These are phyloP conservation scores for Alloteropsis semialata DNA, from an alignment of 176 grass and related monocot genomes.

Conservation along the genomic window DNA sequence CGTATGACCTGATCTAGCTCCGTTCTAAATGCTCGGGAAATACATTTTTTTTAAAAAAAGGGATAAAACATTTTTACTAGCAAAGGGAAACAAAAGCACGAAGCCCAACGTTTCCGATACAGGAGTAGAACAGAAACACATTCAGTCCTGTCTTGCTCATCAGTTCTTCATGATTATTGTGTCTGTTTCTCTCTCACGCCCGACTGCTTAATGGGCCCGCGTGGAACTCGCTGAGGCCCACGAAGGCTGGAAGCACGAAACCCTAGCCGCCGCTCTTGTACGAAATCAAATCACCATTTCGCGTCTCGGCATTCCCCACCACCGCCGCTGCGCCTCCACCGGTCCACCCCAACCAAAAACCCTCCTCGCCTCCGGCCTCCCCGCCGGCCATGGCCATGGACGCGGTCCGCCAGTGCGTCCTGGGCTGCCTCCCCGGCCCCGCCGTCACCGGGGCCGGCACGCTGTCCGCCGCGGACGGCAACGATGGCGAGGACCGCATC, in stretches of 20 bases:
- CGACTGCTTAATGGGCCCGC: not conserved
- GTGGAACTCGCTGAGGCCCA: not conserved
- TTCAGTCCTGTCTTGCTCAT: too few species aligned
- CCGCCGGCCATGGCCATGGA: not conserved
- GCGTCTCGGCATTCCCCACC: not conserved
- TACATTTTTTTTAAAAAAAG: too few species aligned
- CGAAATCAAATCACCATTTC: not conserved
- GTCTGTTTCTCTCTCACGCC: too few species aligned
- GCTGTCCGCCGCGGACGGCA: not conserved
- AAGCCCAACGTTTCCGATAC: too few species aligned
- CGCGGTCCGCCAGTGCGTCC: not conserved
- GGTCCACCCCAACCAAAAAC: not conserved
- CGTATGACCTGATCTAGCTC: too few species aligned
- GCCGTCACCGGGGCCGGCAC: not conserved
- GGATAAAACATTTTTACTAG: too few species aligned
- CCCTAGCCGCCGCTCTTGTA: not conserved
- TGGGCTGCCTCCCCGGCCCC: not conserved
- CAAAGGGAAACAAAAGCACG: too few species aligned
- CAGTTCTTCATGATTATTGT: too few species aligned
- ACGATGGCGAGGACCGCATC: slow-evolving; percentile 19
- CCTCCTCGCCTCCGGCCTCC: slow-evolving; percentile 11
- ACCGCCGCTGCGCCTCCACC: not conserved
- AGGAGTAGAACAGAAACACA: too few species aligned
- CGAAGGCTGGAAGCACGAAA: not conserved
- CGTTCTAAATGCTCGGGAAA: too few species aligned